phyloP scores from a whole-genome alignment of 495 filamentous ascomycete species.

The Daldinia loculata region DNA sequence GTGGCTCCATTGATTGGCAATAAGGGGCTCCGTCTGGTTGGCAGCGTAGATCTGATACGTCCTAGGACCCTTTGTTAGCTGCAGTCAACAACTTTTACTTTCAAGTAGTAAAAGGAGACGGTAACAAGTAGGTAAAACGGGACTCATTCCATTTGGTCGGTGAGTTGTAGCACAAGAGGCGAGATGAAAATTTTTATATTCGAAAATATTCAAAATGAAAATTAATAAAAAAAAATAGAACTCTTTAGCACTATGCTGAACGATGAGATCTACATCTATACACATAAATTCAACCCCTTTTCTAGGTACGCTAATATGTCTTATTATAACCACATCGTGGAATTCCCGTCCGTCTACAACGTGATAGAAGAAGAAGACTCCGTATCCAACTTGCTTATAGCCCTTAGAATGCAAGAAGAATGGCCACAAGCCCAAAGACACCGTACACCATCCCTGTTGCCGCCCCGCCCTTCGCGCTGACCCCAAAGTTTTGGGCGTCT shows the following conservation, averaged over 20 bases:
- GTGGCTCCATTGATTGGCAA: background rate
- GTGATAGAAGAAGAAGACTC: background rate
- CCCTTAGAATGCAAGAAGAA: conserved; percentile 13
- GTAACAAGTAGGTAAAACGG: background rate
- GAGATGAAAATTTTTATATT: background rate
- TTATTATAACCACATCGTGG: background rate
- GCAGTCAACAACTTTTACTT: background rate
- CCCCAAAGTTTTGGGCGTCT: conserved; percentile 3
- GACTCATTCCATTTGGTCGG: background rate
- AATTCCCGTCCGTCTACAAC: background rate
- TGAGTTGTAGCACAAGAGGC: background rate
- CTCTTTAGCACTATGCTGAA: background rate
- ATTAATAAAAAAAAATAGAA: background rate
- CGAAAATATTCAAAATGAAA: background rate
- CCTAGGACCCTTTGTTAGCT: background rate
- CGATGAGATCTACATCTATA: background rate
- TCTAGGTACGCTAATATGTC: background rate
- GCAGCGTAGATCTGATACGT: background rate
- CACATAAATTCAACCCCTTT: background rate
- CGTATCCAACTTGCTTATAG: background rate
- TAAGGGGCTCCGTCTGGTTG: background rate
- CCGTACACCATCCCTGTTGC: conserved; percentile 26
- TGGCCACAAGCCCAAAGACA: conserved; percentile 14
- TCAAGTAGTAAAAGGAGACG: background rate
- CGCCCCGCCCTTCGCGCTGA: background rate